Evolutionary conservation across 2,329 filamentous ascomycete species (phyloP), one percentile per base, ranked within the genome.

Genomic region (Orbilia oligospora): DNA sequence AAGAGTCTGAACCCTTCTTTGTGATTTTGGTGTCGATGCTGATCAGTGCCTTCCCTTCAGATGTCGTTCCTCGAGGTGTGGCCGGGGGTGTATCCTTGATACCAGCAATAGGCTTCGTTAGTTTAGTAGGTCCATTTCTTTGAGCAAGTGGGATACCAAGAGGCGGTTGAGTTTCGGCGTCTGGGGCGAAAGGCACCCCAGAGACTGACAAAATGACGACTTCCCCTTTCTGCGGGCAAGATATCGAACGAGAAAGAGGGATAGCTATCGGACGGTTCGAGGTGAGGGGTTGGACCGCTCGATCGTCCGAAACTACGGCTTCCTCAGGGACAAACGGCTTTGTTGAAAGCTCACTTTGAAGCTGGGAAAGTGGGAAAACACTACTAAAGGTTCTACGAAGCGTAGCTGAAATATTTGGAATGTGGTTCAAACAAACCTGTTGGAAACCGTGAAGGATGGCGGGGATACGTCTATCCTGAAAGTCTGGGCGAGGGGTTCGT

Each of bases 371-470:
- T 4, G 53, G 53, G 24, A 44, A 20, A 56, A 72, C 55, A 53
- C 49, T 67, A 64, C 61, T 64, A 38, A 78, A 51, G 2, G 53
- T 70, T 64, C 68, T 55, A 68, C 68, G 68, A 12, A 78, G 12
- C 14, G 36, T 41, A 9, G 68, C 48, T 22, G 75, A n/a, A 20
- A 79, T 51, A 16, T 84, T 87, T 86, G 85, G 84, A 88, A 89
- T 88, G 90, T 91, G 90, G 87, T 89, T 90, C 88, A 89, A 89
- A 97, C 96, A 91, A 97, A 99, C 96, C 95, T 99, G 96, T 87
- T 92, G 92, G 89, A 98, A 97, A 88, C 92, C 97, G 85, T 91
- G 90, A 89, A 96, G 92, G 87, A 98, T 97, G 84, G 94, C 93
- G 82, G 96, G 96, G 84, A 97, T 88, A 86, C 96, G 92, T 87